Percentiles rank a stretch among this genome's conserved stretches.
These are phyloP conservation scores for Rhamnella rubrinervis DNA, from an alignment of 331 rosid species.

Conservation along the genomic window DNA sequence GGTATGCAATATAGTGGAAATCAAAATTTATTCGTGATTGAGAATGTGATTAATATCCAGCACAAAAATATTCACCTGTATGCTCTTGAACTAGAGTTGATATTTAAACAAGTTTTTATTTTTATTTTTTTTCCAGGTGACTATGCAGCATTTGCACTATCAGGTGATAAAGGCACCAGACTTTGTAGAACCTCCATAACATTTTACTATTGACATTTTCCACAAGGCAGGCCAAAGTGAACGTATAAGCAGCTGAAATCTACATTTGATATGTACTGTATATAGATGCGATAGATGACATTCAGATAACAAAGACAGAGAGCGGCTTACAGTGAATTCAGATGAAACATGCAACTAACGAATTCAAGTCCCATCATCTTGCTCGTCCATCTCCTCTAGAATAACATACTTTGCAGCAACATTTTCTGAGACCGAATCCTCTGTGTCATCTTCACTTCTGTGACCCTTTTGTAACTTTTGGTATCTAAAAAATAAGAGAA, in stretches of 20 bases:
- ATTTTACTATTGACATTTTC: no score
- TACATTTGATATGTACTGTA: background rate
- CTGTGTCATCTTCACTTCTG: conserved; percentile 36
- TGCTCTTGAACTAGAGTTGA: no score
- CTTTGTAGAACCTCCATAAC: no score
- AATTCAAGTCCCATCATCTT: conserved; percentile 48
- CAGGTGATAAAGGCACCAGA: no score
- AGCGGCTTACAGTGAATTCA: conserved; percentile 9
- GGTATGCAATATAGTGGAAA: background rate
- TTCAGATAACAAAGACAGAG: background rate
- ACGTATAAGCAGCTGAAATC: conserved; percentile 4
- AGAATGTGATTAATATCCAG: background rate
- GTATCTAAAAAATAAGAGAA: conserved; percentile 49
- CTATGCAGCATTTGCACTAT: no score
- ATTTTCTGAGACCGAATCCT: conserved; percentile 35
- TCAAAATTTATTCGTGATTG: background rate
- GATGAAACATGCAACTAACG: conserved; percentile 4
- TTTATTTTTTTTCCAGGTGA: no score
- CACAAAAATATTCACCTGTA: no score
- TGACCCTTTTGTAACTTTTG: conserved; percentile 61
- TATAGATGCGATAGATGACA: background rate
- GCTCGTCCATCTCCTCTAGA: conserved; percentile 80
- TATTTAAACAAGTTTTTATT: no score
- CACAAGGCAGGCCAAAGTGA: background rate
- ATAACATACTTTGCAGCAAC: conserved; percentile 73